Evolutionary conservation across 2,329 filamentous ascomycete genomes (phyloP).

Genomic region (Penicillium sp.): DNA sequence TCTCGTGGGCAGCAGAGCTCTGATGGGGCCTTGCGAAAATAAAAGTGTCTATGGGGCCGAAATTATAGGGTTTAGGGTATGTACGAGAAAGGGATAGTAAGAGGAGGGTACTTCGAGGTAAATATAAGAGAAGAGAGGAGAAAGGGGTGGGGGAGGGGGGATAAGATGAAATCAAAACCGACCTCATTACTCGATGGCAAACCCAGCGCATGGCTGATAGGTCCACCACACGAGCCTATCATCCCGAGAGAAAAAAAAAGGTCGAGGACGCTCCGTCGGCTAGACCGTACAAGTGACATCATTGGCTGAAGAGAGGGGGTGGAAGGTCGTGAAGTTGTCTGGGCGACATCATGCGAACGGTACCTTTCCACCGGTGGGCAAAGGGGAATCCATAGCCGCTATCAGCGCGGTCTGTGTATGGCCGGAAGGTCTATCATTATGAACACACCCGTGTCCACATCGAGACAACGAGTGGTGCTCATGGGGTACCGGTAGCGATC

Average conservation of each 20-base stretch:
- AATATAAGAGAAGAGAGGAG: slow-evolving; percentile 9
- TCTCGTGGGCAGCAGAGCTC: background rate
- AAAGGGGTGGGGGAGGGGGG: background rate
- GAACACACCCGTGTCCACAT: slow-evolving; percentile 18
- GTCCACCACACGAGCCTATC: slow-evolving; percentile 1
- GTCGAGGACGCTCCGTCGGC: slow-evolving; percentile 3
- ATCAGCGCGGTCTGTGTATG: background rate
- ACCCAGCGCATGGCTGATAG: slow-evolving; percentile 10
- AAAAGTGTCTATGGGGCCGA: slow-evolving; percentile 10
- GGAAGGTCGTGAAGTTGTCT: background rate
- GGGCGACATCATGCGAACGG: slow-evolving; percentile 22
- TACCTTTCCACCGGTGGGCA: slow-evolving; percentile 1
- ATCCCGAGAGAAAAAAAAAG: background rate
- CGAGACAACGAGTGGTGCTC: slow-evolving; percentile 12
- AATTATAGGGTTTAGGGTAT: slow-evolving; percentile 13
- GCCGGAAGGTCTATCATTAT: slow-evolving; percentile 12
- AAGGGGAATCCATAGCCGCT: background rate
- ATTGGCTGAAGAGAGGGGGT: slow-evolving; percentile 18
- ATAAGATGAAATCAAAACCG: slow-evolving; percentile 17
- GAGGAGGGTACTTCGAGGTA: slow-evolving; percentile 1
- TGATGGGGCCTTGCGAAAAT: slow-evolving; percentile 1
- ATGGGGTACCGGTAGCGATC: slow-evolving; percentile 7
- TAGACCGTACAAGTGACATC: slow-evolving; percentile 21
- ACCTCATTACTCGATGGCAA: slow-evolving; percentile 9
- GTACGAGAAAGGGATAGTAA: background rate